Percentiles rank a stretch among this genome's conserved stretches.
phyloP scores from a whole-genome alignment of 176 grass and related monocot species.

The Zoysia japonica region DNA sequence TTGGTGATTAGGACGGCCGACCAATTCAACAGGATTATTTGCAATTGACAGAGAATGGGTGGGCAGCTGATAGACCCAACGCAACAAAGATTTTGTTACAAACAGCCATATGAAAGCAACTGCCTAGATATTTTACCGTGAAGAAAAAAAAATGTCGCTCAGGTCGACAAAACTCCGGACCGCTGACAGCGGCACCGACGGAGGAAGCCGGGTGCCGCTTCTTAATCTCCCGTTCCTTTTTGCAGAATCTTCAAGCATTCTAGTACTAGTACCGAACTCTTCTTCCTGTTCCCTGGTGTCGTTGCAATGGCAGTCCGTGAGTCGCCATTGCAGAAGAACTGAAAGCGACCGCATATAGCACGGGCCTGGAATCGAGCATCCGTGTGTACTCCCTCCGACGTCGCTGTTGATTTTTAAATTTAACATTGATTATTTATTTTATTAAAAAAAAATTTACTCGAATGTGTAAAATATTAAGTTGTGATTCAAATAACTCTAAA shows the following conservation, averaged over 20 bases:
- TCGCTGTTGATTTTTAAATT: too few species aligned
- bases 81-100: too few species aligned
- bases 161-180: too few species aligned
- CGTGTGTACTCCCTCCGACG: too few species aligned
- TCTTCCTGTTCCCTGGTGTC: background rate
- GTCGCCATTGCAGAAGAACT: background rate
- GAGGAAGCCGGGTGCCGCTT: constrained; percentile 15
- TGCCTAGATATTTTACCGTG: too few species aligned
- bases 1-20: background rate
- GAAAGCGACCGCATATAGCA: background rate
- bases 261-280: background rate
- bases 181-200: constrained; percentile 15
- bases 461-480: too few species aligned
- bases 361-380: background rate
- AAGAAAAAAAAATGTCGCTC: background rate
- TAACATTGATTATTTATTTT: too few species aligned
- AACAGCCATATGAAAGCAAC: too few species aligned
- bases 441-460: too few species aligned
- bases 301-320: constrained; percentile 14
- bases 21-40: background rate
- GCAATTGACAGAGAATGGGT: background rate
- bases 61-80: too few species aligned
- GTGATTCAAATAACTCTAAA: too few species aligned
- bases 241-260: background rate
- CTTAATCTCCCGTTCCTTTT: background rate